phyloP scores from a whole-genome alignment of 305 asterid species.

The Fraxinus floribunda region DNA sequence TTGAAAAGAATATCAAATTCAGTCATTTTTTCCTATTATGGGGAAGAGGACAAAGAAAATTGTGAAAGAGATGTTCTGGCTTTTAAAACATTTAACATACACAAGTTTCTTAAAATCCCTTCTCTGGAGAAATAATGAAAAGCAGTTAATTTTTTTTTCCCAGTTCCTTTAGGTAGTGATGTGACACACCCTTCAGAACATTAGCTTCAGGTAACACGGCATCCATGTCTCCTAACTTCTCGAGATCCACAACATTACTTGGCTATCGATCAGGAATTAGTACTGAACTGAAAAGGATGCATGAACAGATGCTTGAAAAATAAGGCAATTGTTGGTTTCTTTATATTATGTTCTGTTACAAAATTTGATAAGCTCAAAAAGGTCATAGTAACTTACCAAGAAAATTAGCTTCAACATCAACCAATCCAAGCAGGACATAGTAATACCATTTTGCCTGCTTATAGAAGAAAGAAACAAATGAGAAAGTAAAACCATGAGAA shows the following conservation, averaged over 20 bases:
- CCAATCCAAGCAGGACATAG: constrained; percentile 75
- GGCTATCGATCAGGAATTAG: neutral
- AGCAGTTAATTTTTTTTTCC: neutral
- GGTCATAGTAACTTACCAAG: constrained; percentile 58
- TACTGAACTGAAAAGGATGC: constrained; percentile 8
- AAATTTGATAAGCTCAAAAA: neutral
- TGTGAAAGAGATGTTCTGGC: neutral
- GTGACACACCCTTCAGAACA: constrained; percentile 9
- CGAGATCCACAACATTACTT: constrained; percentile 1
- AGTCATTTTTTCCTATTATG: neutral
- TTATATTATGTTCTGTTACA: neutral
- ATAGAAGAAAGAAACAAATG: constrained; percentile 18
- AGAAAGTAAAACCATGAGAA: constrained; percentile 17
- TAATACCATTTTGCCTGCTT: constrained; percentile 93
- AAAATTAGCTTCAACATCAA: constrained; percentile 96
- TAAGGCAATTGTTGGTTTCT: neutral
- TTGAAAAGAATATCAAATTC: neutral
- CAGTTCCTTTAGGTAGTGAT: constrained; percentile 8
- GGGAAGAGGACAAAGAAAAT: neutral
- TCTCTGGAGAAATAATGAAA: neutral
- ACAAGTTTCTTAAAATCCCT: neutral
- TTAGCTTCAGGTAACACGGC: constrained; percentile 14
- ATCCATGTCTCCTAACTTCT: constrained; percentile 11
- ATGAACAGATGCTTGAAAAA: constrained; percentile 6
- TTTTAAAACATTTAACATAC: neutral